A percentile compares a stretch with the other conserved stretches of the same genome.
Conservation (phyloP, 2,329 filamentous ascomycete genomes). For the Verticillium albo-atrum region DNA sequence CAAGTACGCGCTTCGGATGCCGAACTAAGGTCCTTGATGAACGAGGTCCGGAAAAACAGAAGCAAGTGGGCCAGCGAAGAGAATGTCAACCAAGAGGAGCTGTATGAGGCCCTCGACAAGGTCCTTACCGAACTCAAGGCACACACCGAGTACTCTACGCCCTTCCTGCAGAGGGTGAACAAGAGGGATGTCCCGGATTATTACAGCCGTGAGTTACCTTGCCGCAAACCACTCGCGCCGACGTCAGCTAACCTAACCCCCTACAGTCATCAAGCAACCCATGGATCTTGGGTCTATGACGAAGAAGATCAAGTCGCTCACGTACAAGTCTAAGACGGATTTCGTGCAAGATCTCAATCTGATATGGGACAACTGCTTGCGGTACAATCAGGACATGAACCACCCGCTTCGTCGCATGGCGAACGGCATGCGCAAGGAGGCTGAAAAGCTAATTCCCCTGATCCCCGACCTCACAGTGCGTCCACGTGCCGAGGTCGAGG, state of each 20-base stretch:
- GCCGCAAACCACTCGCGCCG: background rate
- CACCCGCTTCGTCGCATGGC: conserved; percentile 90
- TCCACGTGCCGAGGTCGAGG: conserved; percentile 90
- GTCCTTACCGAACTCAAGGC: conserved; percentile 96
- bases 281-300: conserved; percentile 99
- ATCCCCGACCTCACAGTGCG: conserved; percentile 91
- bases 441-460: conserved; percentile 89
- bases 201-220: conserved; percentile 65
- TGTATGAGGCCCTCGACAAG: conserved; percentile 96
- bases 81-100: conserved; percentile 92
- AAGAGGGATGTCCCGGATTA: conserved; percentile 97
- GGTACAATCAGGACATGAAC: conserved; percentile 86
- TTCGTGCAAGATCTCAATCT: conserved; percentile 91
- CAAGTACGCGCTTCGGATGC: conserved; percentile 89
- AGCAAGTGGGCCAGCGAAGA: conserved; percentile 99
- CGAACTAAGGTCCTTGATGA: conserved; percentile 87
- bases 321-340: conserved; percentile 85
- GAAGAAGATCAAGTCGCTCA: conserved; percentile 83
- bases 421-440: conserved; percentile 94
- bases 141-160: conserved; percentile 95
- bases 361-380: conserved; percentile 96
- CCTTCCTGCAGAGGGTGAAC: conserved; percentile 90
- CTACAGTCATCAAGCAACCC: conserved; percentile 82
- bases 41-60: conserved; percentile 93
- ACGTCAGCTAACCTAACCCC: conserved; percentile 16